Conservation (phyloP, 2,329 filamentous ascomycete genomes). For the Nemania bipapillata region DNA sequence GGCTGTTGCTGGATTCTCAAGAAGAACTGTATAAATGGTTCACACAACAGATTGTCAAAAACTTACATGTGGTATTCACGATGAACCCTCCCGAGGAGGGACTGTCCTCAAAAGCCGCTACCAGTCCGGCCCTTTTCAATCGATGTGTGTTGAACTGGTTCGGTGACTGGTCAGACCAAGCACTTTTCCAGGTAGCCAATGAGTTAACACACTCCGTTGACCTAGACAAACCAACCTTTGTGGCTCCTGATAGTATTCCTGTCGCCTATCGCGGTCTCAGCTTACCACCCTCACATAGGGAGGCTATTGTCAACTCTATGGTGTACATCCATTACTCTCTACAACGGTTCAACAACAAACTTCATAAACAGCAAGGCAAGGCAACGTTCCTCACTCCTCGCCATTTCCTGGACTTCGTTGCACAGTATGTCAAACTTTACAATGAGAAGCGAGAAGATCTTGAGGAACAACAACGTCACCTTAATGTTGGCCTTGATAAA, state of each 20-base stretch:
- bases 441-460: conserved; percentile 98
- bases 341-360: conserved; percentile 85
- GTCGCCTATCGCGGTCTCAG: conserved; percentile 88
- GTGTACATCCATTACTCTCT: conserved; percentile 98
- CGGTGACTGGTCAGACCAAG: conserved; percentile 99
- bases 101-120: conserved; percentile 93
- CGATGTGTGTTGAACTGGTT: conserved; percentile 99
- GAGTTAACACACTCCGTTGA: conserved; percentile 97
- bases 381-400: conserved; percentile 93
- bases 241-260: conserved; percentile 88
- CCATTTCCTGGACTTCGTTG: conserved; percentile 97
- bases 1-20: conserved; percentile 92
- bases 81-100: conserved; percentile 99
- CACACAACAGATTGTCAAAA: conserved; percentile 98
- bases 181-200: conserved; percentile 94
- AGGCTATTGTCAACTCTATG: conserved; percentile 96
- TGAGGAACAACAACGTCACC: conserved; percentile 96
- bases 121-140: conserved; percentile 98
- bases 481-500: conserved; percentile 98
- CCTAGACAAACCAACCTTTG: conserved; percentile 86
- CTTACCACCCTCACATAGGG: conserved; percentile 87
- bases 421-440: conserved; percentile 96
- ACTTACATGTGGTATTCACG: conserved; percentile 98
- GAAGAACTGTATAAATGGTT: conserved; percentile 99
- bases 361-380: conserved; percentile 91